Base-by-base conservation (phyloP, 306 rosid genomes). In the Amphicarpaea edgeworthii region DNA sequence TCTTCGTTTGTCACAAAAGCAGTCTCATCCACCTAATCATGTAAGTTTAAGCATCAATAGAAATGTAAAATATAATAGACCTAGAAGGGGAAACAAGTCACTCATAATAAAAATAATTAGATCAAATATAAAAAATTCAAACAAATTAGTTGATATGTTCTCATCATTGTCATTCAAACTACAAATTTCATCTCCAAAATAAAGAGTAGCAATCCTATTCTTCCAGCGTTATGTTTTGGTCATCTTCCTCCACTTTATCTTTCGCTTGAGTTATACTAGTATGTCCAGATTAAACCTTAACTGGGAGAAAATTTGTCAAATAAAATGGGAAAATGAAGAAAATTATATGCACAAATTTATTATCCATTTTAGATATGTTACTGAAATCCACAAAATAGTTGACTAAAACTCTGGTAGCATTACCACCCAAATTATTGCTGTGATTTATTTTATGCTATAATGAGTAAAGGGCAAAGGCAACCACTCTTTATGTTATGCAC, bases 1-100 rank as follows among this genome's bases (percentile, higher is more conserved):
- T 92, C 98, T 85, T 92, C 96, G 19, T 85, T 77, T 82, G 95
- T 85, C 79, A 88, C 92, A 32, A 94, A 92, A 72, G 83, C 84
- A 60, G 88, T 75, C 72, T 86, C 93, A 55, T 94, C 95, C 83
- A 94, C 96, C 98, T 86, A 79, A 68, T 37, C 17, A 73, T 10
- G 15, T 5, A 82, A 17, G 41, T 71, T 76, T 66, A 50, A 24
- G 60, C 70, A 73, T 54, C 54, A 40, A 63, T 20, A 72, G 49
- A 53, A 23, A 69, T 40, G 71, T 50, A 63, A 43, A 26, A 74
- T 68, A 11, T 8, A 66, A 47, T 16, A 34, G n/a, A 66, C 8
- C 58, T 26, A 32, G 47, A 28, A 75, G 66, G 46, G 41, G 47
- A 34, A 16, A 37, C 4, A 21, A 68, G 59, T 20, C 43, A 47